Percentiles rank a stretch among this genome's conserved stretches.
Conservation (phyloP, 306 rosid species). For the Alnus rubra region DNA sequence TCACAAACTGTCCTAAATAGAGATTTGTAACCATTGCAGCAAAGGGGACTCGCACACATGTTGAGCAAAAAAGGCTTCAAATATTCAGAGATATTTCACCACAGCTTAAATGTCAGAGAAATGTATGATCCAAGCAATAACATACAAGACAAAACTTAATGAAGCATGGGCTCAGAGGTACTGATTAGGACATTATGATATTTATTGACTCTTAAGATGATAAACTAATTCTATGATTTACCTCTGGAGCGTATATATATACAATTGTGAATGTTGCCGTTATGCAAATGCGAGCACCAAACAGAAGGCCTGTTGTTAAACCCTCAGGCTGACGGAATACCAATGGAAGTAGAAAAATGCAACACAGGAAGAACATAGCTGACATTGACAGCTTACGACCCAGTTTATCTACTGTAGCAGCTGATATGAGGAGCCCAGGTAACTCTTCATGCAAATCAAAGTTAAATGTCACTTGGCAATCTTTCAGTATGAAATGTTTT, state of each 20-base stretch:
- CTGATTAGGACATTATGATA: background rate
- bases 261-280: constrained; percentile 79
- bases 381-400: constrained; percentile 95
- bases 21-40: background rate
- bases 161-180: background rate
- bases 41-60: background rate
- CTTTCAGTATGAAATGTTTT: constrained; percentile 14
- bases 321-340: constrained; percentile 57
- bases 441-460: constrained; percentile 63
- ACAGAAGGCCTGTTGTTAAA: constrained; percentile 72
- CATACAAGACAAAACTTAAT: too few relatives aligned
- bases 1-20: background rate
- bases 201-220: background rate
- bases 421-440: constrained; percentile 85
- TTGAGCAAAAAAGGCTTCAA: background rate
- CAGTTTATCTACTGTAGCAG: constrained; percentile 73
- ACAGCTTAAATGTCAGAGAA: background rate
- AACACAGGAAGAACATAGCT: constrained; percentile 72
- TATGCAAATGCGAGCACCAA: constrained; percentile 97
- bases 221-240: constrained; percentile 24
- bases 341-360: constrained; percentile 79
- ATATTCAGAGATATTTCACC: background rate
- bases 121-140: background rate
- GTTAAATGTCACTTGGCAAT: constrained; percentile 37
- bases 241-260: constrained; percentile 98